A percentile compares a stretch with the other conserved stretches of the same genome.
Evolutionary conservation across 2,329 filamentous ascomycete genomes (phyloP).

Genomic region (Didymella segeticola): DNA sequence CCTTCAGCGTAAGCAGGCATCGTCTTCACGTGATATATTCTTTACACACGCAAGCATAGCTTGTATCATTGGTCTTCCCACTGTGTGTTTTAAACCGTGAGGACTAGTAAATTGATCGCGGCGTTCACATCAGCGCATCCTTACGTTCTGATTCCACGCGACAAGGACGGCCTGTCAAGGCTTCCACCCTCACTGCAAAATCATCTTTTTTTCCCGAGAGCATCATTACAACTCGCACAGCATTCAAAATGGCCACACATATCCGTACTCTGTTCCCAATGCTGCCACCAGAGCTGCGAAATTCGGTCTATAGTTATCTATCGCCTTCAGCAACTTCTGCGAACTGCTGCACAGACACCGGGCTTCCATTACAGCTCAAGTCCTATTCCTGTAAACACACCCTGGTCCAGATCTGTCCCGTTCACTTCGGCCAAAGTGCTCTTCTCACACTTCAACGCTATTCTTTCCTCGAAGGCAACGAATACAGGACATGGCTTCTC

Average conservation of each 20-base stretch:
- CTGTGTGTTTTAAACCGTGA: conserved; percentile 8
- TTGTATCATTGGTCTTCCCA: conserved; percentile 7
- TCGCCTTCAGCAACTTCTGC: conserved; percentile 11
- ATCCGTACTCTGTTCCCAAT: conserved; percentile 28
- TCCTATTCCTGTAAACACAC: conserved; percentile 36
- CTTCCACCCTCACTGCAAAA: background rate
- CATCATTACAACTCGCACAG: no score
- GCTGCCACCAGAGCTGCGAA: conserved; percentile 42
- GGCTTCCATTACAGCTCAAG: conserved; percentile 33
- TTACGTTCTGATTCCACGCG: background rate
- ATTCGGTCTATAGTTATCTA: conserved; percentile 38
- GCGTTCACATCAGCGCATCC: background rate
- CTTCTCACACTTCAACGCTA: conserved; percentile 31
- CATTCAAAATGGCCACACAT: background rate
- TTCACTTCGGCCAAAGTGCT: conserved; percentile 28
- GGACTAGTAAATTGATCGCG: background rate
- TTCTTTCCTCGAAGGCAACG: conserved; percentile 31
- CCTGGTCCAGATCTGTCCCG: conserved; percentile 28
- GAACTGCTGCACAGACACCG: conserved; percentile 5
- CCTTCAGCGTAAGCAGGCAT: background rate
- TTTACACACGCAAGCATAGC: conserved; percentile 7
- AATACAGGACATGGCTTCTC: conserved; percentile 36
- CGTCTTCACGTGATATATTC: conserved; percentile 10
- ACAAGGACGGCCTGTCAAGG: background rate
- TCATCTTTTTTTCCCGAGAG: background rate